These are phyloP conservation scores for Candida odintsovae DNA, from an alignment of 805 yeast genomes.

Conservation along the genomic window DNA sequence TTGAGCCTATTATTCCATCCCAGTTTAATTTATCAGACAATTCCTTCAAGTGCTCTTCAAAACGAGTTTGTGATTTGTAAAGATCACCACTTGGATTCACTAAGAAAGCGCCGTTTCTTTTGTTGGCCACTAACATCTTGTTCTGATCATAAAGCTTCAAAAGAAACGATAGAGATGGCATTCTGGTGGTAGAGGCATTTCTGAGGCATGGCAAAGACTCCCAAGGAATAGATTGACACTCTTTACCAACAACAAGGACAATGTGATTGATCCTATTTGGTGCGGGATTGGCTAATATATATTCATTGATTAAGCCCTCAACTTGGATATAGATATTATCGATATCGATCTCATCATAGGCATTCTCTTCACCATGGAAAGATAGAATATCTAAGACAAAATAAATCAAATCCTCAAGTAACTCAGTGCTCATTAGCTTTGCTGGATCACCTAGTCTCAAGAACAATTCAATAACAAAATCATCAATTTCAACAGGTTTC, in stretches of 20 bases:
- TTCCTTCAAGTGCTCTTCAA: conserved; percentile 37
- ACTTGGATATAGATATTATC: conserved; percentile 48
- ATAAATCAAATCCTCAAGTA: conserved; percentile 58
- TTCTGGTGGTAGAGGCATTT: conserved; percentile 55
- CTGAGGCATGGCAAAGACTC: conserved; percentile 64
- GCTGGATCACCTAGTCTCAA: conserved; percentile 39
- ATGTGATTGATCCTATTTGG: conserved; percentile 40
- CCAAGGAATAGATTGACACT: conserved; percentile 81
- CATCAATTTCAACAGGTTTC: conserved; percentile 36
- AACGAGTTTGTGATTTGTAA: conserved; percentile 53
- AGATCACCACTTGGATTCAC: conserved; percentile 84
- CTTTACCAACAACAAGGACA: conserved; percentile 62
- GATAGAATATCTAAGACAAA: conserved; percentile 55
- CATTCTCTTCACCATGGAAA: conserved; percentile 59
- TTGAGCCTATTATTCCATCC: conserved; percentile 45
- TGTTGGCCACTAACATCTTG: conserved; percentile 15
- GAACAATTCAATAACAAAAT: conserved; percentile 51
- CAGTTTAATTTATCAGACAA: conserved; percentile 33
- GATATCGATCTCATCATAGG: conserved; percentile 60
- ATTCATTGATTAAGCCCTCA: conserved; percentile 39
- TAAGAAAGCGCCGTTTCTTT: conserved; percentile 47
- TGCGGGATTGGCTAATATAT: conserved; percentile 13
- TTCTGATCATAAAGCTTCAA: conserved; percentile 28
- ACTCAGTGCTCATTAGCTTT: conserved; percentile 27
- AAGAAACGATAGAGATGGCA: conserved; percentile 59